Base-by-base conservation (phyloP, 2,329 filamentous ascomycete species). In the Stagonosporopsis cucurbitacearum region DNA sequence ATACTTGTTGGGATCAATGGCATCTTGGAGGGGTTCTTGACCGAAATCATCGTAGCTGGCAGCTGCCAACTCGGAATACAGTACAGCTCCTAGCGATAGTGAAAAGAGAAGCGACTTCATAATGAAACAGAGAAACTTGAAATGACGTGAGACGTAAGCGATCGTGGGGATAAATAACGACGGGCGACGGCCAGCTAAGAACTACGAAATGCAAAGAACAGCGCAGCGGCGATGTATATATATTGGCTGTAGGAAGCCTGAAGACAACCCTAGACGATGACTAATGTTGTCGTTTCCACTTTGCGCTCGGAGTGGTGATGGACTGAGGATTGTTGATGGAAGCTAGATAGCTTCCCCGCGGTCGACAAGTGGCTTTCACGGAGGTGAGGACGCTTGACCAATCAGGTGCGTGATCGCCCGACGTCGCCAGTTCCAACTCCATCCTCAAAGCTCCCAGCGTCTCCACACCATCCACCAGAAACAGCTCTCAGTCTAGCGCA, bases 1-100 rank as follows among this genome's bases (percentile, higher is more conserved):
- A 57, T 74, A 75, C 49, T 72, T 75, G 23, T 64, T 63, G 15
- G 69, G 71, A 42, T 75, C 72, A 42, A 75, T 66, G 3, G 58
- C 59, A 11, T 52, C 56, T 44, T 47, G 62, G 23, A 75, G 33
- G 25, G 70, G 71, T 39, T 75, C 72, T 59, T 75, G 73, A 3
- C 61, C 40, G n/a, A 43, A 58, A 23, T 56, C 65, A 2, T 41
- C 46, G 19, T 57, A 52, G 25, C 56, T 44, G 22, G 60, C 33
- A 35, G 59, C 62, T 22, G 57, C 62, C 6, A 42, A 46, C 12
- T 54, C 54, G 8, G 52, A 17, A 33, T 50, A 28, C 3, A 68
- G 43, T 15, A 66, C 6, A 33, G 57, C 32, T 1, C 62, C 61
- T 11, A 68, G 17, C 19, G 56, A 60, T 6, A 63, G 26, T 2